phyloP scores from a whole-genome alignment of 192 early-diverging fungal species.

The Dissophora globulifera region DNA sequence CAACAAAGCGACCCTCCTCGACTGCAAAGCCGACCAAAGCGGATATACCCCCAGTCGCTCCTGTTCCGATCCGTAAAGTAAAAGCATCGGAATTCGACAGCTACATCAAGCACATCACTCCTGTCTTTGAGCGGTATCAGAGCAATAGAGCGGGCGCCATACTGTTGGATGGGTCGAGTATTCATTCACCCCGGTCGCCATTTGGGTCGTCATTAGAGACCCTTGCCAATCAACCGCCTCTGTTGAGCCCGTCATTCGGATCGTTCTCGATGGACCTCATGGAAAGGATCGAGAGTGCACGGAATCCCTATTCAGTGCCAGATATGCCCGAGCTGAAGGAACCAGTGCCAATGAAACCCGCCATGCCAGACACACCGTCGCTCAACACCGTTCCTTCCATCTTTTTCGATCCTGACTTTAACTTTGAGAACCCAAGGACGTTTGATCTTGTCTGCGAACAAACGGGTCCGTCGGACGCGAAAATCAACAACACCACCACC shows the following conservation, averaged over 20 bases:
- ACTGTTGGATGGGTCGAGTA: constrained; percentile 25
- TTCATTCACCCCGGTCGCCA: constrained; percentile 57
- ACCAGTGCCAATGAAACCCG: constrained; percentile 43
- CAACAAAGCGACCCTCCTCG: constrained; percentile 59
- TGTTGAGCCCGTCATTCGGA: constrained; percentile 40
- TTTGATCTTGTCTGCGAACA: constrained; percentile 87
- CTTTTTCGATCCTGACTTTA: constrained; percentile 88
- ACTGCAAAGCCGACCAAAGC: constrained; percentile 61
- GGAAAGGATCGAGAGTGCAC: constrained; percentile 58
- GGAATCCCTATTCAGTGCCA: constrained; percentile 65
- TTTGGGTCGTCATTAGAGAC: constrained; percentile 62
- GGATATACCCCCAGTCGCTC: constrained; percentile 67
- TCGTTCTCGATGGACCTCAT: constrained; percentile 59
- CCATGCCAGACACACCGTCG: constrained; percentile 68
- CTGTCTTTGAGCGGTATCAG: constrained; percentile 85
- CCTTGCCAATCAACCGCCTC: constrained; percentile 45
- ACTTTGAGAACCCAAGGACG: constrained; percentile 89
- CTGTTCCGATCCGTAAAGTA: constrained; percentile 73
- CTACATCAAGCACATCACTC: constrained; percentile 77
- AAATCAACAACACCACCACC: constrained; percentile 57
- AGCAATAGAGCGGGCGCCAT: constrained; percentile 64
- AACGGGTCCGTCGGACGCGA: constrained; percentile 63
- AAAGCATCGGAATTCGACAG: constrained; percentile 84
- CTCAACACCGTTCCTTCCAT: constrained; percentile 88
- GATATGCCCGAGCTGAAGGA: constrained; percentile 52